Conservation (phyloP, 208 protist genomes). For the Crithidia fasciculata region DNA sequence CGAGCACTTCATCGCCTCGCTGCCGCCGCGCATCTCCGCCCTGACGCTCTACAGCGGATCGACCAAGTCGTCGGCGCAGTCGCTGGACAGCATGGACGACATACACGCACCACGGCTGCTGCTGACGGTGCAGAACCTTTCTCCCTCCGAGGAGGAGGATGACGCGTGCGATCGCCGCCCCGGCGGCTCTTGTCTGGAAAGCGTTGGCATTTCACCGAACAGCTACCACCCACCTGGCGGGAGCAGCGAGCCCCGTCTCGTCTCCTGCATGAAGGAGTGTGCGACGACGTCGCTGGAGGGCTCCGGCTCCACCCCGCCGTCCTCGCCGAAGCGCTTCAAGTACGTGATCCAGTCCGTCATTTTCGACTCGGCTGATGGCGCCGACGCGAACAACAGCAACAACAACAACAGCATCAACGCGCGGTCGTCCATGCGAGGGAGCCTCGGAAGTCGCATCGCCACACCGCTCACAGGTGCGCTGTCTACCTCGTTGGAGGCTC, state of each 20-base stretch:
- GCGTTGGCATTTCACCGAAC: neutral
- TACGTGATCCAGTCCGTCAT: constrained; percentile 30
- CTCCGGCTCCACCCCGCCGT: neutral
- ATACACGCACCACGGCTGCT: constrained; percentile 16
- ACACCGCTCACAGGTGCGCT: neutral
- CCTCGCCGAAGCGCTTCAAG: constrained; percentile 26
- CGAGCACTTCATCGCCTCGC: constrained; percentile 37
- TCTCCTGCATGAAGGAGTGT: constrained; percentile 11
- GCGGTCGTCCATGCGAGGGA: neutral
- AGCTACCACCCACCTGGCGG: neutral
- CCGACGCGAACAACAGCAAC: neutral
- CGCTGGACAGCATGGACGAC: constrained; percentile 17
- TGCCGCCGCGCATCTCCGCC: constrained; percentile 29
- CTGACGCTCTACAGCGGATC: neutral
- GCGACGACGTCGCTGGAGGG: neutral
- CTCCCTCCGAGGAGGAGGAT: neutral
- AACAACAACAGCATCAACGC: constrained; percentile 4
- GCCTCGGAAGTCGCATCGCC: neutral
- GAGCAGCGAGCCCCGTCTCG: neutral
- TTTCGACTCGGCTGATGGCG: constrained; percentile 6
- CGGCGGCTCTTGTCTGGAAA: neutral
- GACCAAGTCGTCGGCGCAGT: constrained; percentile 12
- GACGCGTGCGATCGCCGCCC: neutral
- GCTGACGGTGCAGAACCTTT: constrained; percentile 34
- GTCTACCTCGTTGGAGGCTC: neutral